phyloP scores from a whole-genome alignment of 352 stramenopile genomes.

The Elongisporangium prolatum region DNA sequence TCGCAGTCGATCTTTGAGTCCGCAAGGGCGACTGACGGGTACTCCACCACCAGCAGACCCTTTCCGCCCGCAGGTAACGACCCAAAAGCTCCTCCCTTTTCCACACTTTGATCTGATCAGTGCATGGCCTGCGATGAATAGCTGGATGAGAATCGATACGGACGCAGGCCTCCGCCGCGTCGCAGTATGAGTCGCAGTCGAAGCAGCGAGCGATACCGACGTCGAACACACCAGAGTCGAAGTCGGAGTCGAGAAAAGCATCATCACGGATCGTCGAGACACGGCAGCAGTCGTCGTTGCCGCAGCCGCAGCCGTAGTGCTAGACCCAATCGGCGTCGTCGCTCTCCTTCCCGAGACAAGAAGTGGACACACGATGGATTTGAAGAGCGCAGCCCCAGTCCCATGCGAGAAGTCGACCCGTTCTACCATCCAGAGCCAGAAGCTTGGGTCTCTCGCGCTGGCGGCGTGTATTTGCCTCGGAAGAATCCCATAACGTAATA shows the following conservation, averaged over 20 bases:
- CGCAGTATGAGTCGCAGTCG: conserved; percentile 19
- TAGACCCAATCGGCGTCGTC: conserved; percentile 11
- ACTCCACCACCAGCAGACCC: conserved; percentile 58
- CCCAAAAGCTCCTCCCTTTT: neutral
- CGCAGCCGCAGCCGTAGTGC: conserved; percentile 13
- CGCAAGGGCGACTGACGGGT: conserved; percentile 13
- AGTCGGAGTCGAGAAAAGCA: conserved; percentile 4
- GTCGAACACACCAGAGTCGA: conserved; percentile 1
- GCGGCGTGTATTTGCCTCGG: conserved; percentile 71
- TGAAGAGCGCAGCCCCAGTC: conserved; percentile 69
- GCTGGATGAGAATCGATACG: conserved; percentile 38
- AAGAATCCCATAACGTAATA: conserved; percentile 15
- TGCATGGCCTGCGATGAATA: conserved; percentile 10
- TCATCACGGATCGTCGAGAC: neutral
- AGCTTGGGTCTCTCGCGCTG: conserved; percentile 68
- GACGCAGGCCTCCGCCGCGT: conserved; percentile 9
- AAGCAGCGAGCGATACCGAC: conserved; percentile 4
- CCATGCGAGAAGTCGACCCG: conserved; percentile 46
- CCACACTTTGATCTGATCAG: neutral
- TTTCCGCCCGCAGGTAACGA: conserved; percentile 49
- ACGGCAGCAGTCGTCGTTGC: conserved; percentile 14
- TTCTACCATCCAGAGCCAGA: conserved; percentile 67
- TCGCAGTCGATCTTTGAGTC: conserved; percentile 19
- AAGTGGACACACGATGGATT: conserved; percentile 76
- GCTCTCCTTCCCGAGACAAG: conserved; percentile 23